Base-by-base conservation (phyloP, 257 asterid genomes). In the Paraleonurus japonicus region DNA sequence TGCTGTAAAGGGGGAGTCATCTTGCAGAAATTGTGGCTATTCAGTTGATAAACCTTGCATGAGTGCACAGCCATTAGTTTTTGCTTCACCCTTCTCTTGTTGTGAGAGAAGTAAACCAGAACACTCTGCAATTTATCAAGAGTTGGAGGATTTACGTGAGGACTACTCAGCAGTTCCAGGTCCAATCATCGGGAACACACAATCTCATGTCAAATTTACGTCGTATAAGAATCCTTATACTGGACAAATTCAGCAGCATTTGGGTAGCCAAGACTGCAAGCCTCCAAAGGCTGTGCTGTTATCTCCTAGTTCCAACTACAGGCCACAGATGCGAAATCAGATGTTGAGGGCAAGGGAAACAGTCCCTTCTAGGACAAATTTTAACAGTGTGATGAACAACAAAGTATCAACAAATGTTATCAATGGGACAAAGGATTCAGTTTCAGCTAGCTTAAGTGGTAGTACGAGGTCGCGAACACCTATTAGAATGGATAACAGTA, bases 11-110 rank as follows among this genome's bases (percentile, higher is more conserved):
- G 85, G 75, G 66, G 83, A 70, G 39, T 67, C 84, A 0, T 69
- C 90, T 54, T 86, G 94, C 79, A 69, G 69, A 81, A 84, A 84
- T 55, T 89, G 96, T 76, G 95, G 95, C 71, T 69, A 73, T 60
- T 61, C 62, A 70, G 37, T 78, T 47, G 86, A 80, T 73, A 61
- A 67, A 74, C 59, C 68, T 10, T 54, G 65, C 55, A 27, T 47
- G 60, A 78, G 67, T 54, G 80, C 83, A 23, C 81, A 74, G 11
- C 82, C 81, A 2, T 55, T 71, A 1, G 17, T 72, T 50, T 73
- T 72, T 57, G 68, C 68, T n/a, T 77, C 81, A 13, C 81, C 86
- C n/a, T 60, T 61, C 43, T 74, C 82, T 68, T 74, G 84, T 70
- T 67, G 74, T 2, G 89, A 80, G 72, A 73, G 62, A 67, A 80